A percentile compares a stretch with the other conserved stretches of the same genome.
Evolutionary conservation across 179 eudicot species (phyloP).

Genomic region (Beta lomatogona): DNA sequence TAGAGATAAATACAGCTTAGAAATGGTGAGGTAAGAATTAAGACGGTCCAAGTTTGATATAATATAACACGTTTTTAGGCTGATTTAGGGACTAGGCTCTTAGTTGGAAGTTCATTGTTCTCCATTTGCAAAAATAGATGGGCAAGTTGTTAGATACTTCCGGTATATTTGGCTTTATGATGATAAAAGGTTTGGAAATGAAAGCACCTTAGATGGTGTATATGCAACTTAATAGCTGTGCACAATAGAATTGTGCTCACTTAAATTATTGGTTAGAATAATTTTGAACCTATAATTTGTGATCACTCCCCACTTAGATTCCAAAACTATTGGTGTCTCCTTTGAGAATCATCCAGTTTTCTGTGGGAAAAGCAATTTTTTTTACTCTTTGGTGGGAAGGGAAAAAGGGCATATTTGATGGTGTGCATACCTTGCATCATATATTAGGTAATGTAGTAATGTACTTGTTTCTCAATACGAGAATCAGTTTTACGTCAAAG

Average conservation of each 20-base stretch:
- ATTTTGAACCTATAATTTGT: not conserved
- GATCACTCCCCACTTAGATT: not conserved
- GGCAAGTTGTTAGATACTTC: conserved; percentile 2
- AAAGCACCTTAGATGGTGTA: conserved; percentile 27
- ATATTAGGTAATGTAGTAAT: conserved; percentile 19
- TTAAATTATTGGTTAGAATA: not conserved
- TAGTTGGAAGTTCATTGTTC: not conserved
- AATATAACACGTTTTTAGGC: too few relatives aligned
- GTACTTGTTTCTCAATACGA: conserved; percentile 3
- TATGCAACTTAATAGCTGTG: not conserved
- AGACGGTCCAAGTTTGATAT: too few relatives aligned
- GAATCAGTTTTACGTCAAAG: conserved; percentile 3
- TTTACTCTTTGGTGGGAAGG: not conserved
- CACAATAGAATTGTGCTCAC: not conserved
- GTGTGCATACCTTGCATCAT: conserved; percentile 16
- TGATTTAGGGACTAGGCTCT: not conserved
- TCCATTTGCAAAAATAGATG: not conserved
- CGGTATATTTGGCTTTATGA: not conserved
- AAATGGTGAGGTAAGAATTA: too few relatives aligned
- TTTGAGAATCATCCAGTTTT: not conserved
- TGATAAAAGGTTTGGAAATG: not conserved
- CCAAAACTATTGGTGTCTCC: conserved; percentile 1
- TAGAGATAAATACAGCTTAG: too few relatives aligned
- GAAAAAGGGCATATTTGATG: conserved; percentile 25
- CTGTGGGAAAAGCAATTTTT: not conserved